Conservation (phyloP, 139 green algal genomes). For the Chlamydomonas sphaeroides region DNA sequence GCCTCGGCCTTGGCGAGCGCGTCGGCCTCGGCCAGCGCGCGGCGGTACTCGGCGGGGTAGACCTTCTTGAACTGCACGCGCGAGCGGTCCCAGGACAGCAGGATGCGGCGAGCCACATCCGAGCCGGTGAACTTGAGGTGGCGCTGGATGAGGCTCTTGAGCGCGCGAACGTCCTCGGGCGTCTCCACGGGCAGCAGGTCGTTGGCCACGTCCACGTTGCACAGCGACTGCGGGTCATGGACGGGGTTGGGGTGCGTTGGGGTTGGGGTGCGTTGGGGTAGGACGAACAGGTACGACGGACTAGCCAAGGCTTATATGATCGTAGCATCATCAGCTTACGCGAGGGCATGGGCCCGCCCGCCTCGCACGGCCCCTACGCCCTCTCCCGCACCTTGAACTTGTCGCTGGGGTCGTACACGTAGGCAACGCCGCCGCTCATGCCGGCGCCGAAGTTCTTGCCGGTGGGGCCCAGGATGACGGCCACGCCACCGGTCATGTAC, state of each 20-base stretch:
- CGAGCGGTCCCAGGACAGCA: slow-evolving; percentile 78
- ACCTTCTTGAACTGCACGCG: slow-evolving; percentile 81
- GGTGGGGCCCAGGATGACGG: slow-evolving; percentile 87
- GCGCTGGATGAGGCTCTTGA: slow-evolving; percentile 83
- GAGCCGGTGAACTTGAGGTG: slow-evolving; percentile 87
- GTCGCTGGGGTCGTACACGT: slow-evolving; percentile 86
- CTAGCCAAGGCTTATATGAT: too few relatives aligned
- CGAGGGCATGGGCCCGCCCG: too few relatives aligned
- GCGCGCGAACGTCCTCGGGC: slow-evolving; percentile 45
- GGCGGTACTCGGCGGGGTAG: slow-evolving; percentile 78
- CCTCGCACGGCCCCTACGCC: too few relatives aligned
- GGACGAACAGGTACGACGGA: too few relatives aligned
- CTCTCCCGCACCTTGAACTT: slow-evolving; percentile 61
- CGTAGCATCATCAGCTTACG: too few relatives aligned
- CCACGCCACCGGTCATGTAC: slow-evolving; percentile 97
- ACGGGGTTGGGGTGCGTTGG: too few relatives aligned
- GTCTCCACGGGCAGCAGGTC: slow-evolving; percentile 82
- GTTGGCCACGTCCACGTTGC: slow-evolving; percentile 62
- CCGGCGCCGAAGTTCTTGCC: slow-evolving; percentile 97
- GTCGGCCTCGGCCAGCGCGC: slow-evolving; percentile 72
- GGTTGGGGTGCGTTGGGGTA: too few relatives aligned
- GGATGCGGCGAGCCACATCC: slow-evolving; percentile 66
- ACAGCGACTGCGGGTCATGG: slow-evolving; percentile 37
- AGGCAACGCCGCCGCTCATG: slow-evolving; percentile 93
- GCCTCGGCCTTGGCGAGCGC: slow-evolving; percentile 66